Evolutionary conservation across 202 grass and related monocot genomes (phyloP).

Genomic region (Tripidium arundinaceum): DNA sequence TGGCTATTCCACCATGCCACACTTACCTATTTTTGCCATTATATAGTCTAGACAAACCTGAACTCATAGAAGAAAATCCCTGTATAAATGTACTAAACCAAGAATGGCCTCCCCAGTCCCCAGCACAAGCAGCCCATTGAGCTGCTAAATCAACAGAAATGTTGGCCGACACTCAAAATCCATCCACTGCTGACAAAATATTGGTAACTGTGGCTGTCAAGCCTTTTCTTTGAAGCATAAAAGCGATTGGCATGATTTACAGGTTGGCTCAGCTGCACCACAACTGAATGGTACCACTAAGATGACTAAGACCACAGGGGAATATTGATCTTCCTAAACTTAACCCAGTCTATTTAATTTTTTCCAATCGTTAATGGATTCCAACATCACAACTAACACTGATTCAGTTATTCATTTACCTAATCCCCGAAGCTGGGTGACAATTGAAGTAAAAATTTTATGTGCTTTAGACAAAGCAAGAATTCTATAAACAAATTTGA

Average conservation of each 20-base stretch:
- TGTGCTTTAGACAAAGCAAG: slow-evolving; percentile 5
- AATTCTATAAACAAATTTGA: neutral
- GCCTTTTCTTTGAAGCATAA: neutral
- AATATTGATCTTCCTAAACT: neutral
- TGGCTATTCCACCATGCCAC: neutral
- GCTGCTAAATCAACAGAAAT: neutral
- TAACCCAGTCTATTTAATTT: slow-evolving; percentile 9
- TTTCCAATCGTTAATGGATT: slow-evolving; percentile 11
- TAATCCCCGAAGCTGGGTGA: slow-evolving; percentile 6
- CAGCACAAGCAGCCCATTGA: neutral
- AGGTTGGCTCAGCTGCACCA: neutral
- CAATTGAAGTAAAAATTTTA: slow-evolving; percentile 16
- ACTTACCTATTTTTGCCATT: neutral
- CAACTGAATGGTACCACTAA: neutral
- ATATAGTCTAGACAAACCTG: neutral
- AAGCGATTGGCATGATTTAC: neutral
- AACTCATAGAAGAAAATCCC: neutral
- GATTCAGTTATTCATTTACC: slow-evolving; percentile 24
- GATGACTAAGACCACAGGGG: neutral
- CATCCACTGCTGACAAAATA: neutral
- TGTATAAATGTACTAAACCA: neutral
- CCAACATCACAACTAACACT: slow-evolving; percentile 26
- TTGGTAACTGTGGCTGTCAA: neutral
- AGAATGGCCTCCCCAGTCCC: neutral
- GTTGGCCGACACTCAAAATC: neutral